Evolutionary conservation across 768 basidiomycete species (phyloP).

Genomic region (Candolleomyces eurysporus): DNA sequence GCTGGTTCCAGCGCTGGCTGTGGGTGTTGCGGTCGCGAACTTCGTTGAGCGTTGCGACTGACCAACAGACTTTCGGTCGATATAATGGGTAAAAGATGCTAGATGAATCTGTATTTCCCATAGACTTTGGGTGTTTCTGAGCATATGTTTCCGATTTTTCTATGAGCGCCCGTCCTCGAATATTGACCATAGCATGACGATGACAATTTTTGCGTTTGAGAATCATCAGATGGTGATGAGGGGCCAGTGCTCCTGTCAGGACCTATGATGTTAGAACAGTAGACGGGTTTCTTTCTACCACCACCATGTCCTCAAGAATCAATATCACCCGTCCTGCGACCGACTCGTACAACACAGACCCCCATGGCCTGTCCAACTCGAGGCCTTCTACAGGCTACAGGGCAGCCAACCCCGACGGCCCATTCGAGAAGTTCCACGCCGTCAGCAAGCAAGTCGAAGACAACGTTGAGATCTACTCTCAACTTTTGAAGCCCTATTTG

Average conservation of each 20-base stretch:
- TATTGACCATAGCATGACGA: too few relatives aligned
- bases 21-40: background rate
- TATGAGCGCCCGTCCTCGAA: too few relatives aligned
- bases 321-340: slow-evolving; percentile 73
- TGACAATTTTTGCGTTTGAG: slow-evolving; percentile 11
- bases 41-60: background rate
- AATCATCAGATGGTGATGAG: background rate
- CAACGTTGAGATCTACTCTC: slow-evolving; percentile 85
- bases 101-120: too few relatives aligned
- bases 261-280: slow-evolving; percentile 23
- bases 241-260: background rate
- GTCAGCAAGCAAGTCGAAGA: slow-evolving; percentile 84
- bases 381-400: slow-evolving; percentile 70
- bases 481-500: slow-evolving; percentile 93
- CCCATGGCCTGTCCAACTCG: slow-evolving; percentile 77
- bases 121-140: too few relatives aligned
- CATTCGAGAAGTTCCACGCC: slow-evolving; percentile 71
- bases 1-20: background rate
- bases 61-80: background rate
- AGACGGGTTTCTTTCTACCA: slow-evolving; percentile 18
- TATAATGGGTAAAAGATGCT: too few relatives aligned
- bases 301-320: slow-evolving; percentile 78
- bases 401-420: slow-evolving; percentile 79
- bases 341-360: slow-evolving; percentile 62
- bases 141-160: too few relatives aligned